These are phyloP conservation scores for Dioscorea dumetorum DNA, from an alignment of 106 monocot species.

Conservation along the genomic window DNA sequence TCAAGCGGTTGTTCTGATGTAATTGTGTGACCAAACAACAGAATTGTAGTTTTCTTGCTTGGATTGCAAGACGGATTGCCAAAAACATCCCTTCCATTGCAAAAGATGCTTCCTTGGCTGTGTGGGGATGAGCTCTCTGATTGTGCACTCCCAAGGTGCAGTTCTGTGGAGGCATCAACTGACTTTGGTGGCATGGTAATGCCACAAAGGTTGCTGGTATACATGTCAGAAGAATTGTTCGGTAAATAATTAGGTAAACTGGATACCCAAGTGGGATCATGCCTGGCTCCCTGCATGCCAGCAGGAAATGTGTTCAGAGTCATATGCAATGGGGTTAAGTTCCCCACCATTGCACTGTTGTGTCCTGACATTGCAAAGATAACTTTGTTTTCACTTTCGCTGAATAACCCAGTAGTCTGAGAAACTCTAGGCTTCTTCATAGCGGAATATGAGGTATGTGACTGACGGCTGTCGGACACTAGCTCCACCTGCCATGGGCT, in stretches of 20 bases:
- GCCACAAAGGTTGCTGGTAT: neutral
- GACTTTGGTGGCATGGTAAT: neutral
- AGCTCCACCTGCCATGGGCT: constrained; percentile 77
- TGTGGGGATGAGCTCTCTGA: constrained; percentile 10
- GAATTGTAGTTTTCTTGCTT: constrained; percentile 5
- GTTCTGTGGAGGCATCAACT: constrained; percentile 14
- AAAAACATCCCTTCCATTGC: neutral
- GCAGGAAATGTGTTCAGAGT: constrained; percentile 26
- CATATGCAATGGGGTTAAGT: constrained; percentile 6
- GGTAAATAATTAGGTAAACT: neutral
- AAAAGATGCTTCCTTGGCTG: constrained; percentile 11
- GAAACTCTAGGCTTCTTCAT: constrained; percentile 21
- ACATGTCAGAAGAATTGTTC: neutral
- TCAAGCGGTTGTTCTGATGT: neutral
- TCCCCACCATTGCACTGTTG: constrained; percentile 7
- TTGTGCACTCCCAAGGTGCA: constrained; percentile 10
- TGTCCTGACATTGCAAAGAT: neutral
- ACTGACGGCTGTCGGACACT: constrained; percentile 8
- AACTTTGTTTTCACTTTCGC: neutral
- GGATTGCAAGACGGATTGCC: too few relatives aligned
- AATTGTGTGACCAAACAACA: constrained; percentile 17
- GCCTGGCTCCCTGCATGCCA: constrained; percentile 97
- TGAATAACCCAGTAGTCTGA: constrained; percentile 3
- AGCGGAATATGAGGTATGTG: constrained; percentile 12
- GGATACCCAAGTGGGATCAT: constrained; percentile 10